These are phyloP conservation scores for Boehmeria nivea DNA, from an alignment of 306 rosid species.

Conservation along the genomic window DNA sequence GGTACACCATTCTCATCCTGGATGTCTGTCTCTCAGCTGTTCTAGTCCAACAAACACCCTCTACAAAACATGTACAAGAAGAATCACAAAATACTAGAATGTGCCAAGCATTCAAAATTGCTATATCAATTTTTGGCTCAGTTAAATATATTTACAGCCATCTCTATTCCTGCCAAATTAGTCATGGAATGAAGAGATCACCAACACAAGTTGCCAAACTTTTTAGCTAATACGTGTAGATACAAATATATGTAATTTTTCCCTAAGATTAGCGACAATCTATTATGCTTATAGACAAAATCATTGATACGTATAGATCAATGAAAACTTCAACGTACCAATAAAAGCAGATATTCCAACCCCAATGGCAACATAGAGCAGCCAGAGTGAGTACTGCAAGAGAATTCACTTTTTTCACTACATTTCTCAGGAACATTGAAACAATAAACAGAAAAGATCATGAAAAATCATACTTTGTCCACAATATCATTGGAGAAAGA, in stretches of 20 bases:
- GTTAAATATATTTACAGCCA: no score
- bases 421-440: neutral
- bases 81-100: neutral
- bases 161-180: no score
- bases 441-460: neutral
- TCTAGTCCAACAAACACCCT: conserved; percentile 79
- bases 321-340: conserved; percentile 27
- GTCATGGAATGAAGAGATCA: no score
- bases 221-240: no score
- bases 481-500: conserved; percentile 29
- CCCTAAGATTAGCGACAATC: no score
- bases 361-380: conserved; percentile 46
- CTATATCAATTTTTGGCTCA: neutral
- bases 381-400: conserved; percentile 50
- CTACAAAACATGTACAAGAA: conserved; percentile 22
- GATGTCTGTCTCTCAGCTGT: conserved; percentile 78
- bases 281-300: no score
- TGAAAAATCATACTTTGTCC: conserved; percentile 35
- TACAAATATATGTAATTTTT: neutral
- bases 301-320: neutral
- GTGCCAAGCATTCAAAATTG: no score
- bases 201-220: no score
- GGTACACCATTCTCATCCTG: conserved; percentile 55
- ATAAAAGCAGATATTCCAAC: conserved; percentile 58
- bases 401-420: neutral